These are phyloP conservation scores for Hemisphaericaspora xylanilytica DNA, from an alignment of 1,139 yeast species.

Conservation along the genomic window DNA sequence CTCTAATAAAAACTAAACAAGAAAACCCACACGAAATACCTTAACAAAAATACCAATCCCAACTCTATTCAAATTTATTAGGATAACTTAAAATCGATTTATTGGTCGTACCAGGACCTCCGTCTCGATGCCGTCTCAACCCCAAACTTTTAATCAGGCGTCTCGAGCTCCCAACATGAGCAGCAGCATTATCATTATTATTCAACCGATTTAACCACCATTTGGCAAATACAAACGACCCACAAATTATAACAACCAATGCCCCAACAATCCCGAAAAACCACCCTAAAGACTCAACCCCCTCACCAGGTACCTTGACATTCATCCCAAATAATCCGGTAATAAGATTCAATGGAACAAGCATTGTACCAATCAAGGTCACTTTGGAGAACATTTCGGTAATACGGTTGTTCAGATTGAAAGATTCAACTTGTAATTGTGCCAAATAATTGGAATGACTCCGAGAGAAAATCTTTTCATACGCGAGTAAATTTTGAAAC, in stretches of 20 bases:
- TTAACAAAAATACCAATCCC: no score
- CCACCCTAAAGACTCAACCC: conserved; percentile 27
- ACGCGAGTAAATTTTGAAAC: conserved; percentile 86
- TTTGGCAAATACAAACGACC: conserved; percentile 30
- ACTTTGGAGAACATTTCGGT: conserved; percentile 87
- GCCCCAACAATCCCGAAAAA: conserved; percentile 40
- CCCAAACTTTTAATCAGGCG: conserved; percentile 45
- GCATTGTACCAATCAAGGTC: conserved; percentile 83
- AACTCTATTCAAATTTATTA: conserved; percentile 30
- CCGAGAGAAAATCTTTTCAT: conserved; percentile 89
- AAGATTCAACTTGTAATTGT: conserved; percentile 89
- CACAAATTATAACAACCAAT: conserved; percentile 31
- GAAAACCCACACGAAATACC: no score
- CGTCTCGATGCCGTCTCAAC: conserved; percentile 33
- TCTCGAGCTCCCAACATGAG: conserved; percentile 18
- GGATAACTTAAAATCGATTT: conserved; percentile 43
- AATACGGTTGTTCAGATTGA: conserved; percentile 77
- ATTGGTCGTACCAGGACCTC: conserved; percentile 34
- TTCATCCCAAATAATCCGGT: conserved; percentile 98
- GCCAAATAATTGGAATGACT: conserved; percentile 92
- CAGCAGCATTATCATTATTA: conserved; percentile 14
- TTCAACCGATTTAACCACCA: conserved; percentile 30
- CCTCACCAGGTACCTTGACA: conserved; percentile 79
- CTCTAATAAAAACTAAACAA: no score
- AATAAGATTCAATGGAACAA: conserved; percentile 84